Evolutionary conservation across 106 monocot species (phyloP), one percentile per base, ranked within the genome.

Genomic region (Ottelia alismoides): DNA sequence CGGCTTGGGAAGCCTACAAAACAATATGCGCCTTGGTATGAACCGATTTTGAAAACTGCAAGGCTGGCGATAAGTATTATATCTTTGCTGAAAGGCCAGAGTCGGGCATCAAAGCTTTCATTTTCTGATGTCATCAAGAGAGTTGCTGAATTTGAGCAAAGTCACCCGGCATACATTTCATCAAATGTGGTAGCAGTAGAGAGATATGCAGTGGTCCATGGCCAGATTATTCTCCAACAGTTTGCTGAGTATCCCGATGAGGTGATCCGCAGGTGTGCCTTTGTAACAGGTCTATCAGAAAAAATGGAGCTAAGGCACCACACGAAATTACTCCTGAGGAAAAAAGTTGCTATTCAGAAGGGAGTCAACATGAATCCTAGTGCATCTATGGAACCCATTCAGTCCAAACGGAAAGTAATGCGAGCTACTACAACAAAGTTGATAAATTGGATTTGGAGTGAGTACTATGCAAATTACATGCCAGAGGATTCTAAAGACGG

Each of bases 231-330:
- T 46, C 79, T 96, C 45, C 96, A 96, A 55, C 89, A 85, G 29
- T 96, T 96, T 82, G 70, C 84, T 49, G 96, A 89, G 29, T 96
- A 76, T 57, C 96, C 96, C 43, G 96, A 96, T 66, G 74, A 82
- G 27, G 79, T 65, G 32, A 82, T 96, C 21, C 68, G 64, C 6
- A 81, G 78, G 30, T 85, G 76, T 67, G 70, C 96, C 26, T 96
- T 96, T 82, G 67, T 79, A n/a, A 57, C 66, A 72, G 82, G 96
- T 23, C 79, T 96, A 67, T 64, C 67, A 53, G 53, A 56, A 5
- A 85, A 82, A 66, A 96, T 96, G 96, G 77, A 82, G 43, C 48
- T 70, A 56, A 85, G 75, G 45, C 72, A 72, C 52, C 96, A 96
- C 48, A 89, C 89, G 25, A 96, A 88, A 64, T 72, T 96, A 27